phyloP scores from a whole-genome alignment of 805 yeast genomes.

The Saturnispora halmiae region DNA sequence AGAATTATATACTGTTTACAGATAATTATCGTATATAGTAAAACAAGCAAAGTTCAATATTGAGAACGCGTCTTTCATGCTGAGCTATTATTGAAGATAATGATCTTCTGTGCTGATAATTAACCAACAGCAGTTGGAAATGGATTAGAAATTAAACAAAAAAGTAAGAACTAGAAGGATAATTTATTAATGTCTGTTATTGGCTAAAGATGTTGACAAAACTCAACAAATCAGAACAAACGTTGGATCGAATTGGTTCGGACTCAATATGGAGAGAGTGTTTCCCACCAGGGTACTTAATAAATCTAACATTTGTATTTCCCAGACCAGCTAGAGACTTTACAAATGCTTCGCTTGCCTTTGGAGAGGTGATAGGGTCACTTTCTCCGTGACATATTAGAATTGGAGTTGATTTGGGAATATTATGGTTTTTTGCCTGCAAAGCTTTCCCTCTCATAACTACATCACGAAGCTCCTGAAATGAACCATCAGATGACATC shows the following conservation, averaged over 20 bases:
- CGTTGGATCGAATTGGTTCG: constrained; percentile 30
- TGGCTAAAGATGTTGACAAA: constrained; percentile 28
- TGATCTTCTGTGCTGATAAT: no score
- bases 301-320: constrained; percentile 22
- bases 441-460: constrained; percentile 49
- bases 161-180: background rate
- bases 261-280: constrained; percentile 41
- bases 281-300: constrained; percentile 25
- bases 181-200: no score
- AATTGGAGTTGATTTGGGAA: constrained; percentile 36
- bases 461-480: constrained; percentile 50
- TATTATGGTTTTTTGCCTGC: constrained; percentile 29
- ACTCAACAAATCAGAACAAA: constrained; percentile 30
- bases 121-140: background rate
- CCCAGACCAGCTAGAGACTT: constrained; percentile 22
- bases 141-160: background rate
- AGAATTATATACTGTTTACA: background rate
- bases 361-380: constrained; percentile 52
- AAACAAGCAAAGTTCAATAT: no score
- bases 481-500: constrained; percentile 41
- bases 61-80: no score
- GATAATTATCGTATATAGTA: constrained; percentile 1
- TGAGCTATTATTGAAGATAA: no score
- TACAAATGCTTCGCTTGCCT: constrained; percentile 37
- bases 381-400: constrained; percentile 51